Percentiles rank a stretch among this genome's conserved stretches.
These are phyloP conservation scores for Colletotrichum simmondsii DNA, from an alignment of 2,329 filamentous ascomycete genomes.

Conservation along the genomic window DNA sequence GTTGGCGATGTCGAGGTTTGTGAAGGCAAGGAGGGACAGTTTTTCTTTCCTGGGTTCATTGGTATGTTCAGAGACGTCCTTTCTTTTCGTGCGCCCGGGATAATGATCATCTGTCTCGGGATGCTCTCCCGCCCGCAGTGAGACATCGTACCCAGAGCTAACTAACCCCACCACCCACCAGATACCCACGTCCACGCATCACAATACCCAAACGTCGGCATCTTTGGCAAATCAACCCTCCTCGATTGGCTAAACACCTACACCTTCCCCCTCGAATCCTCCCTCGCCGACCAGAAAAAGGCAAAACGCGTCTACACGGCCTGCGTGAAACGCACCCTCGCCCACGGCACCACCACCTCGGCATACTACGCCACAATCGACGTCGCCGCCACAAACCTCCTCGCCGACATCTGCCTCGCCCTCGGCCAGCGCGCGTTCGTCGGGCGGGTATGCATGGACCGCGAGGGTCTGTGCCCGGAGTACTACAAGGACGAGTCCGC, in stretches of 20 bases:
- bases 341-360: conserved; percentile 92
- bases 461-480: conserved; percentile 69
- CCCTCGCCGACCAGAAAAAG: conserved; percentile 70
- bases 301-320: conserved; percentile 80
- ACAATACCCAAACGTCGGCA: conserved; percentile 93
- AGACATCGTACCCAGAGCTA: not conserved
- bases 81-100: too few species aligned
- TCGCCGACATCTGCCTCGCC: conserved; percentile 83
- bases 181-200: conserved; percentile 96
- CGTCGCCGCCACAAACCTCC: conserved; percentile 87
- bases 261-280: conserved; percentile 92
- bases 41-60: conserved; percentile 88
- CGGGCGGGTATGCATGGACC: conserved; percentile 96
- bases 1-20: conserved; percentile 50
- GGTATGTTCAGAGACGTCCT: conserved; percentile 52
- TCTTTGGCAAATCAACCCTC: conserved; percentile 93
- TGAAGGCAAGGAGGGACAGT: conserved; percentile 62
- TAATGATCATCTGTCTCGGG: not conserved
- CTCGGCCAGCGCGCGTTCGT: conserved; percentile 90
- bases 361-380: conserved; percentile 95
- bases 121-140: not conserved
- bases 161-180: conserved; percentile 45
- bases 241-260: conserved; percentile 94
- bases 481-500: conserved; percentile 83
- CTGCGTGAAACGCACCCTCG: conserved; percentile 82